These are phyloP conservation scores for Vigna unguiculata DNA, from an alignment of 306 rosid genomes.

Conservation along the genomic window DNA sequence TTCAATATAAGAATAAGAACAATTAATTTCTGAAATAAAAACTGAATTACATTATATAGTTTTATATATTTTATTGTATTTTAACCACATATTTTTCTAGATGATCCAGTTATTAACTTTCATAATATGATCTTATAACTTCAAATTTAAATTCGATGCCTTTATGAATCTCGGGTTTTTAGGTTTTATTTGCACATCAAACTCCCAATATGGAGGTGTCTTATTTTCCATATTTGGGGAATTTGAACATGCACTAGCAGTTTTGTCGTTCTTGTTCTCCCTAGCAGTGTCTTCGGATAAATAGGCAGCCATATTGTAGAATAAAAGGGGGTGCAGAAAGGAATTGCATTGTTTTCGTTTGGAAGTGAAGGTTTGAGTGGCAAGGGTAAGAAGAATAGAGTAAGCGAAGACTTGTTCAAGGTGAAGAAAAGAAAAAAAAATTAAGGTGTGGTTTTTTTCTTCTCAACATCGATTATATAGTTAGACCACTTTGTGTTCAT, in stretches of 20 bases:
- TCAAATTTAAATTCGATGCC: not conserved
- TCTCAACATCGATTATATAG: too few relatives aligned
- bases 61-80: not conserved
- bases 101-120: not conserved
- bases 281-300: too few relatives aligned
- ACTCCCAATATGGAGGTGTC: not conserved
- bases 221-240: not conserved
- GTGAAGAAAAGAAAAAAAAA: too few relatives aligned
- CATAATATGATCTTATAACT: not conserved
- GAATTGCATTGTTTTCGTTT: too few relatives aligned
- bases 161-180: not conserved
- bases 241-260: not conserved
- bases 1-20: not conserved
- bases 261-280: too few relatives aligned
- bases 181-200: not conserved
- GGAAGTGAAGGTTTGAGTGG: too few relatives aligned
- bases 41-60: not conserved
- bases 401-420: too few relatives aligned
- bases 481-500: too few relatives aligned
- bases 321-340: too few relatives aligned
- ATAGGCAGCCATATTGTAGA: too few relatives aligned
- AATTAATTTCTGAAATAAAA: not conserved
- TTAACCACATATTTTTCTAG: not conserved
- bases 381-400: too few relatives aligned
- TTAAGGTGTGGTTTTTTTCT: too few relatives aligned